phyloP scores from a whole-genome alignment of 1,284 basidiomycete genomes.

The Meripilus lineatus region DNA sequence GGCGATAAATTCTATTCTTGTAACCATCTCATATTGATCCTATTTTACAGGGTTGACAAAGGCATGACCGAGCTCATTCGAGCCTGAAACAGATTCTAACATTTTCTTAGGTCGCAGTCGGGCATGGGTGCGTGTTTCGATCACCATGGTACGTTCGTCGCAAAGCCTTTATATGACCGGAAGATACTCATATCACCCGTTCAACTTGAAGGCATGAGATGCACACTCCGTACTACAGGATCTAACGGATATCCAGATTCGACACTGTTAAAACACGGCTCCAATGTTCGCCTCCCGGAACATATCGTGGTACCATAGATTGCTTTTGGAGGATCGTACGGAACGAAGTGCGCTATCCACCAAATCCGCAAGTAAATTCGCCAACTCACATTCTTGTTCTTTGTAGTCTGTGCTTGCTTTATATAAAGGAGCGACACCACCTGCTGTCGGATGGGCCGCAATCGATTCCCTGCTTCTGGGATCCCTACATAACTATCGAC shows the following conservation, averaged over 20 bases:
- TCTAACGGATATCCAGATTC: slow-evolving; percentile 43
- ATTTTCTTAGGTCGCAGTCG: slow-evolving; percentile 52
- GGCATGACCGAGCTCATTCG: slow-evolving; percentile 26
- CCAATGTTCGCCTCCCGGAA: slow-evolving; percentile 65
- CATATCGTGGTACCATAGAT: slow-evolving; percentile 64
- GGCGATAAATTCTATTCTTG: background rate
- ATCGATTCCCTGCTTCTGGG: slow-evolving; percentile 76
- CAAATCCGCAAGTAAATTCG: background rate
- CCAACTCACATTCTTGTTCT: background rate
- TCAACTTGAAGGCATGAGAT: too few relatives aligned
- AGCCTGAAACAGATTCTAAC: background rate
- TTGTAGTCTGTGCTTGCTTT: slow-evolving; percentile 36
- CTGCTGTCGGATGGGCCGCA: slow-evolving; percentile 73
- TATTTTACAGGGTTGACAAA: slow-evolving; percentile 49
- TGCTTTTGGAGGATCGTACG: slow-evolving; percentile 58
- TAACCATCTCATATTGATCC: background rate
- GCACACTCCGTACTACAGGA: too few relatives aligned
- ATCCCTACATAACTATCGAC: slow-evolving; percentile 69
- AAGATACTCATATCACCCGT: too few relatives aligned
- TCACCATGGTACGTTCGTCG: too few relatives aligned
- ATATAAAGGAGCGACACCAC: slow-evolving; percentile 72
- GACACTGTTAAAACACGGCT: slow-evolving; percentile 75
- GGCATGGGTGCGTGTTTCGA: slow-evolving; percentile 62
- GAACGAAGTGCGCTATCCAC: slow-evolving; percentile 47
- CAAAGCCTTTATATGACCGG: too few relatives aligned